Conservation (phyloP, 495 filamentous ascomycete genomes). For the Achaetomiella virescens region DNA sequence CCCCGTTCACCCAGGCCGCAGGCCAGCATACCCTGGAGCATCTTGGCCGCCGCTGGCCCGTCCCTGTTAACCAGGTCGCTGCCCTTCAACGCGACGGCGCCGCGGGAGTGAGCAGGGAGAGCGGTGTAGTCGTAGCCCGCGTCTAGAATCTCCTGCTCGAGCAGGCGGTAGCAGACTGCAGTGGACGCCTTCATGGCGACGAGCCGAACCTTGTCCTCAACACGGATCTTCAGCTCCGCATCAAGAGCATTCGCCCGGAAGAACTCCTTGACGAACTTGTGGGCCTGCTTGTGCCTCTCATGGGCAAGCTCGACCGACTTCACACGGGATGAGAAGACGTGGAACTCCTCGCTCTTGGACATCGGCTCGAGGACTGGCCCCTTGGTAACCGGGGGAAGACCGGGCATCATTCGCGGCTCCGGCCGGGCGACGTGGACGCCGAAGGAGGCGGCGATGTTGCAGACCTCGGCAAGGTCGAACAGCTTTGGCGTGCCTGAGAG, state of each 20-base stretch:
- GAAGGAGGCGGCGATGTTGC: constrained; percentile 50
- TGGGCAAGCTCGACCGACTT: constrained; percentile 24
- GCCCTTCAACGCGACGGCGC: background rate
- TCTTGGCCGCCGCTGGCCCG: background rate
- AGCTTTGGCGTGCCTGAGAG: constrained; percentile 62
- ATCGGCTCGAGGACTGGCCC: constrained; percentile 23
- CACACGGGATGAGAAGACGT: constrained; percentile 19
- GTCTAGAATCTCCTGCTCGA: constrained; percentile 12
- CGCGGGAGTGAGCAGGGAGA: constrained; percentile 8
- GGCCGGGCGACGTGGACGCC: constrained; percentile 42
- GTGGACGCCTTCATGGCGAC: constrained; percentile 3
- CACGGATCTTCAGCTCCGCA: background rate
- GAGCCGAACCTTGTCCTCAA: constrained; percentile 4
- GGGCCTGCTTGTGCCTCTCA: constrained; percentile 28
- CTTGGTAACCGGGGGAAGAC: constrained; percentile 29
- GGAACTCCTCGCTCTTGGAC: constrained; percentile 29
- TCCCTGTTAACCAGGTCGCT: background rate
- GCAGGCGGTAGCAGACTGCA: constrained; percentile 8
- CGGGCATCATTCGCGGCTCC: constrained; percentile 28
- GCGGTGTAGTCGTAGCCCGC: constrained; percentile 7
- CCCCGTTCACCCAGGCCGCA: background rate
- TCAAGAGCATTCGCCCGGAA: constrained; percentile 29
- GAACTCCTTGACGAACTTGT: constrained; percentile 26
- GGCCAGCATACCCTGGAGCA: constrained; percentile 11
- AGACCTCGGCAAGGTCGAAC: constrained; percentile 52